Evolutionary conservation across 805 yeast genomes (phyloP), one percentile per base, ranked within the genome.

Genomic region (Yarrowia osloensis): DNA sequence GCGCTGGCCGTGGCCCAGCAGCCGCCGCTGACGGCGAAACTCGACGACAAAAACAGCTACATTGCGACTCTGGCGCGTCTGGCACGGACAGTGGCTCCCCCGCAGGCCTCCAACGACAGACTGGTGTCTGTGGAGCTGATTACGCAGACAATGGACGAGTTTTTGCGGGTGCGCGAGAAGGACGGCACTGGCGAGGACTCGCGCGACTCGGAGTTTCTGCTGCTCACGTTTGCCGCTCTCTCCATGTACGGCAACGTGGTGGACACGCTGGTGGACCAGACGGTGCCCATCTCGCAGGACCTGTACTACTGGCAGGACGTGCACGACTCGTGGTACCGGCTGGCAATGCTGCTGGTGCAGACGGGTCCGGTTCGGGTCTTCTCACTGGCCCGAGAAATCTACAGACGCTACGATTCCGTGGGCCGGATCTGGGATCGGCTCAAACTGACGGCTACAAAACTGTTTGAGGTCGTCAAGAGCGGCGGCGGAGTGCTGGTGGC

Each of bases 221-320:
- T 61, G 29, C 39, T 61, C 29, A 61, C 66, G n/a, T 76, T 80
- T 65, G 74, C 78, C 0, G 65, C 79, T 2, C 62, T 79, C 4
- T 71, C 74, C 0, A 59, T 79, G 6, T 80, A 80, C 67, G 81
- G 80, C 21, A 72, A 74, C 21, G 66, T 77, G 7, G 70, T 79
- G 21, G 73, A 79, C 31, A 69, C 73, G 1, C 70, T 84, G 29
- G 71, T 85, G 42, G 71, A 72, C 7, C 74, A 76, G 17, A 83
- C 87, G 1, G 69, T 82, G 4, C 81, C 84, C 9, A 70, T 84
- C 15, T 68, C 75, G 24, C 80, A 79, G 46, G 83, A 82, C 69
- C 70, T 84, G n/a, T 74, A 75, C 35, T 85, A 84, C 71, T 85
- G 82, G 79, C 83, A 84, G 29, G 62, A 74, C 1, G 72, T 80